Percentiles rank a stretch among this genome's conserved stretches.
These are phyloP conservation scores for Volvox reticuliferus DNA, from an alignment of 139 green algal genomes.

Conservation along the genomic window DNA sequence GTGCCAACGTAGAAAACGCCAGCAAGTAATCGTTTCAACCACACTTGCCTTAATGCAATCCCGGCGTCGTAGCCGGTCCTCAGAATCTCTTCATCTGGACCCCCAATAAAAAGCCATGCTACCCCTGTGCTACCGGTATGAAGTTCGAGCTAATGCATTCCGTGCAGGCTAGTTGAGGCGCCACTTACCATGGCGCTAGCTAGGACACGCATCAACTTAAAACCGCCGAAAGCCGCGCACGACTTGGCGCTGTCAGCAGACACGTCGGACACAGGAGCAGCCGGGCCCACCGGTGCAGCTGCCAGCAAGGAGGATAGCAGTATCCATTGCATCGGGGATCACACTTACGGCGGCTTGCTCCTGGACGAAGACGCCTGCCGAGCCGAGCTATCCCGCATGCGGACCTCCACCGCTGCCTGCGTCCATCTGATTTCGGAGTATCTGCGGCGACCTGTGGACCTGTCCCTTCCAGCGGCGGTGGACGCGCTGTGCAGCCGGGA, in stretches of 20 bases:
- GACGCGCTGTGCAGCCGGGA: conserved; percentile 13
- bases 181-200: conserved; percentile 22
- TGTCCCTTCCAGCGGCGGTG: neutral
- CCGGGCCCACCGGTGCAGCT: neutral
- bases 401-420: neutral
- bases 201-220: neutral
- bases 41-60: no score
- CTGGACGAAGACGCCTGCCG: neutral
- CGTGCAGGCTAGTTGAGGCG: conserved; percentile 38
- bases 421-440: neutral
- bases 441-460: neutral
- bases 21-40: no score
- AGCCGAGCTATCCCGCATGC: neutral
- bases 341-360: neutral
- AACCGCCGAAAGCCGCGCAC: neutral
- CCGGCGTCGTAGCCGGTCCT: no score
- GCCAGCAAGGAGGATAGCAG: neutral
- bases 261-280: neutral
- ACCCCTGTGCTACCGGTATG: no score
- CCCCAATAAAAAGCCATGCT: no score
- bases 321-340: neutral
- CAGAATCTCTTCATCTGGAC: no score
- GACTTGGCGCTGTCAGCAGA: neutral
- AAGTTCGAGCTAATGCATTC: no score
- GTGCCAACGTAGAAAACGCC: no score